A percentile compares a stretch with the other conserved stretches of the same genome.
These are phyloP conservation scores for Stagonosporopsis cucurbitacearum DNA, from an alignment of 2,329 filamentous ascomycete genomes.

Conservation along the genomic window DNA sequence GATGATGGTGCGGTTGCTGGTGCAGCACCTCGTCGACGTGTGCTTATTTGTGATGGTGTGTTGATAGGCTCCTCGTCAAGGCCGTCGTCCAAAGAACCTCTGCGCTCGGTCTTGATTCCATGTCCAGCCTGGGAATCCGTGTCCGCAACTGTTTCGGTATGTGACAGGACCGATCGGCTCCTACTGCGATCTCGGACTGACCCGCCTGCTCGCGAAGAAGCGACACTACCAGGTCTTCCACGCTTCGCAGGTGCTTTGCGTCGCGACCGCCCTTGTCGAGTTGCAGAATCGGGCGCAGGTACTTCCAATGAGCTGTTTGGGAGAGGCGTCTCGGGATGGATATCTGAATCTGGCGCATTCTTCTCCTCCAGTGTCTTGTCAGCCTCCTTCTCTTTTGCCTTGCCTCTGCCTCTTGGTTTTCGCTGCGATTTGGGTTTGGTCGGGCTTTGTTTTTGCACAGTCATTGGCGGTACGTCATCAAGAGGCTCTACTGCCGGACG, in stretches of 20 bases:
- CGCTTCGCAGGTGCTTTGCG: constrained; percentile 40
- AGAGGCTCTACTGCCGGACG: constrained; percentile 38
- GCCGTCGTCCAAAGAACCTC: constrained; percentile 51
- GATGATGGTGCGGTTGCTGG: constrained; percentile 31
- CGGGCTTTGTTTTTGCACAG: constrained; percentile 24
- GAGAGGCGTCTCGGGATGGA: constrained; percentile 23
- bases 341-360: constrained; percentile 20
- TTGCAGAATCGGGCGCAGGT: constrained; percentile 32
- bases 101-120: constrained; percentile 56
- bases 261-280: constrained; percentile 39
- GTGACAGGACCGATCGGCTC: constrained; percentile 57
- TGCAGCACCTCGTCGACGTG: constrained; percentile 37
- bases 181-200: constrained; percentile 54
- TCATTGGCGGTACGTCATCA: constrained; percentile 33
- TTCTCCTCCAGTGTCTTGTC: constrained; percentile 24
- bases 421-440: constrained; percentile 34
- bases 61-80: constrained; percentile 47
- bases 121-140: constrained; percentile 49
- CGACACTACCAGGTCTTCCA: constrained; percentile 50
- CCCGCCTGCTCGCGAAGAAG: constrained; percentile 55
- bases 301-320: constrained; percentile 27
- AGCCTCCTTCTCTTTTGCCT: constrained; percentile 33
- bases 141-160: constrained; percentile 52
- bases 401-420: constrained; percentile 35
- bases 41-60: constrained; percentile 41